Base-by-base conservation (phyloP, 352 stramenopile species). In the Globisporangium irregulare region DNA sequence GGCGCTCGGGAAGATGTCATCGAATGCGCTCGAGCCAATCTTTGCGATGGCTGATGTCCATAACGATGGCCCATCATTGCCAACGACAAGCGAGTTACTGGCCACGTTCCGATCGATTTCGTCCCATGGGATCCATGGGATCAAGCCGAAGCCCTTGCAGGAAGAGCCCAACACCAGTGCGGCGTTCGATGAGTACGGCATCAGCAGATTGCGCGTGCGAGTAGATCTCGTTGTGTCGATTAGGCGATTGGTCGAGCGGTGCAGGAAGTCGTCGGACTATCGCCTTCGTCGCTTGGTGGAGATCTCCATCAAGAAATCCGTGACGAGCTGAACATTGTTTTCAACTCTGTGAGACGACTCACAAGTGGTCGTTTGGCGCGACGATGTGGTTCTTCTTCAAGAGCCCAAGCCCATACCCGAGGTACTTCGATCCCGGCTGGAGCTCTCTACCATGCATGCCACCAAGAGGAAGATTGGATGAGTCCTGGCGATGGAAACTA, bases 381-480 rank as follows among this genome's bases (percentile, higher is more conserved):
- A 89, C 76, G 43, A 90, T 79, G 70, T 92, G 81, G 70, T 92
- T 72, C 58, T 81, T 89, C 74, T 92, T 92, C n/a, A 94, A 73
- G 59, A 93, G 65, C 9, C 86, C 87, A 8, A 94, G 78, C 6
- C 84, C 84, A 48, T 92, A 80, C 18, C 84, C 83, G 7, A 94
- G 67, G 63, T 91, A 94, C 58, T 92, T 93, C 15, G 84, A 93
- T 0, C 85, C 85, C 14, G 73, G 38, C 14, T 75, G 69, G 18
- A 75, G 64, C 66, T 83, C 81, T 48, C 76, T 91, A 64, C n/a
- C 34, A 73, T 57, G 2, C 14, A 46, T 46, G 48, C 14, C 41
- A 57, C 24, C 1, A 60, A 46, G 29, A 71, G 43, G 7, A 36
- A 61, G 32, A 34, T 51, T 22, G 18, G 6, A 51, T 51, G 9